Evolutionary conservation across 495 filamentous ascomycete genomes (phyloP).

Genomic region (Thermochaetoides thermophila): DNA sequence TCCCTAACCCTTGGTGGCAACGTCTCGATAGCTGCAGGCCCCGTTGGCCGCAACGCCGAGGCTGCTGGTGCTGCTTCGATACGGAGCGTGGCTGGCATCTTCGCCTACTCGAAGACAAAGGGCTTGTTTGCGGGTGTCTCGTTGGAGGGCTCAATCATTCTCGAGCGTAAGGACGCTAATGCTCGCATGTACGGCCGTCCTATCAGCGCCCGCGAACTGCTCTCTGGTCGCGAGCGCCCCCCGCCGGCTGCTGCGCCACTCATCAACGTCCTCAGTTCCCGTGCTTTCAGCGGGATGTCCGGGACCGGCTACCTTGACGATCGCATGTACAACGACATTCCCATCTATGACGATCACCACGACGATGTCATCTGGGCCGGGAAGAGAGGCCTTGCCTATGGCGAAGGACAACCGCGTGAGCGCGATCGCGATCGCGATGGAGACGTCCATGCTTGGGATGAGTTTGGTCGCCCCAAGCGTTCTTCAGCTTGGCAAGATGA

Average conservation of each 20-base stretch:
- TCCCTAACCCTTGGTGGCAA: slow-evolving; percentile 89
- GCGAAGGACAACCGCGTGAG: slow-evolving; percentile 53
- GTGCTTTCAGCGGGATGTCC: slow-evolving; percentile 59
- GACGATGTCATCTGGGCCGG: slow-evolving; percentile 94
- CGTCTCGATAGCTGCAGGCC: slow-evolving; percentile 88
- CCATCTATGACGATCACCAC: slow-evolving; percentile 75
- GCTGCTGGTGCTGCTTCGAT: slow-evolving; percentile 88
- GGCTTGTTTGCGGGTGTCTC: slow-evolving; percentile 92
- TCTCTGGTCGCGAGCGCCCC: slow-evolving; percentile 60
- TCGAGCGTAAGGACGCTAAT: slow-evolving; percentile 92
- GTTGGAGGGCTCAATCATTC: slow-evolving; percentile 76
- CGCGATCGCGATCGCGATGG: slow-evolving; percentile 22
- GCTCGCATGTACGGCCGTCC: slow-evolving; percentile 82
- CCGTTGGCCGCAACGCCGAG: slow-evolving; percentile 87
- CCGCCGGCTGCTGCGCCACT: slow-evolving; percentile 74
- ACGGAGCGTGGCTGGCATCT: slow-evolving; percentile 78
- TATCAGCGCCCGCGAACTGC: slow-evolving; percentile 66
- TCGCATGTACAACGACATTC: slow-evolving; percentile 86
- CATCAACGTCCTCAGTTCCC: slow-evolving; percentile 67
- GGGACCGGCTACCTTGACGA: slow-evolving; percentile 32
- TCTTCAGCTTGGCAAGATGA: slow-evolving; percentile 83
- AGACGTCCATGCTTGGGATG: slow-evolving; percentile 35
- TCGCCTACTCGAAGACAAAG: slow-evolving; percentile 95
- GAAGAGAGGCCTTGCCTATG: slow-evolving; percentile 55
- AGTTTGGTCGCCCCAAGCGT: slow-evolving; percentile 40